Evolutionary conservation across 2,329 filamentous ascomycete species (phyloP), one percentile per base, ranked within the genome.

Genomic region (Venturia asperata): DNA sequence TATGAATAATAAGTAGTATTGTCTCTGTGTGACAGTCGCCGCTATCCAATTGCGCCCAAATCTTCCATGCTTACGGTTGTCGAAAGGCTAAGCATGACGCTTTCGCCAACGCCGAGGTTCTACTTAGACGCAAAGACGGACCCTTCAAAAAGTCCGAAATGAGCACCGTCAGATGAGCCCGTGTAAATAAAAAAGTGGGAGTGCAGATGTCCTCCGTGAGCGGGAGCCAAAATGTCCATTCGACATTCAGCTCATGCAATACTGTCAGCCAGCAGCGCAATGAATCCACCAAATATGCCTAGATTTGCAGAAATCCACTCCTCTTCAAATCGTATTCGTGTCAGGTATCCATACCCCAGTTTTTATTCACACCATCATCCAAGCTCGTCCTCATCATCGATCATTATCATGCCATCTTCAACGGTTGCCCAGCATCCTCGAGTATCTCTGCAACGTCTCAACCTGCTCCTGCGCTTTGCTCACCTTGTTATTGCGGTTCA

Each of bases 381-480:
- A 58, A 58, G 52, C 52, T 58, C 52, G 10, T 58, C 30, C 30
- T 34, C 52, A 58, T n/a, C 52, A 58, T 37, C 9, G 19, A 30
- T 58, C 19, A 19, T 34, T 37, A 58, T 11, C 52, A n/a, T 21
- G 19, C 52, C 27, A 7, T 24, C 30, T 24, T 37, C 19, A 58
- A 30, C 52, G 52, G 27, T 21, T 58, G 1, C 52, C 30, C 5
- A 58, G 19, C 27, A 34, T 34, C 30, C 27, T 58, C 52, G 52
- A 34, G 27, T 58, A 58, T 11, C 30, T 34, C 52, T 58, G 15
- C 52, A 58, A n/a, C 30, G 52, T 58, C 30, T 39, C 52, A 2
- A 58, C 37, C 52, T 58, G 52, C 17, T 37, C 30, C 19, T 90
- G 85, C 5, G 78, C 77, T 74, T 84, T 85, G 65, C 81, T 82